phyloP scores from a whole-genome alignment of 306 rosid species.

The Trifolium dubium region DNA sequence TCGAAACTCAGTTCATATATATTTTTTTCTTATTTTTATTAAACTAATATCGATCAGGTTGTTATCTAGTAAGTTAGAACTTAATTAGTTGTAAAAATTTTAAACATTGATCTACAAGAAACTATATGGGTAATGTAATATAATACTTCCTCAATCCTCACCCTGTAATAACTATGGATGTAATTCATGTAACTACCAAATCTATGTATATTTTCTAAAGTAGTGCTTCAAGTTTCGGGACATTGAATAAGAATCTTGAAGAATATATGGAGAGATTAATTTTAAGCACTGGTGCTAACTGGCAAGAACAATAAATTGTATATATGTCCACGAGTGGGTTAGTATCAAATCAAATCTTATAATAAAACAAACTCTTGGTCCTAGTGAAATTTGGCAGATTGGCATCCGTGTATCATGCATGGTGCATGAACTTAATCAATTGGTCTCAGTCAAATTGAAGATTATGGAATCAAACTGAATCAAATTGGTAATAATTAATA shows the following conservation, averaged over 20 bases:
- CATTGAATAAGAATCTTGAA: constrained; percentile 51
- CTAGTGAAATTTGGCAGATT: constrained; percentile 32
- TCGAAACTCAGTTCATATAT: too few species aligned
- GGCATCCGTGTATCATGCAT: constrained; percentile 4
- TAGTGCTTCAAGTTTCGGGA: constrained; percentile 56
- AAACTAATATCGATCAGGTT: not conserved
- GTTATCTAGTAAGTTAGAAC: too few species aligned
- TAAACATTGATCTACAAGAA: too few species aligned
- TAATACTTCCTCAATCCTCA: not conserved
- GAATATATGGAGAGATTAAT: constrained; percentile 30
- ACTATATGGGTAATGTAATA: too few species aligned
- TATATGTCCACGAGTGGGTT: constrained; percentile 51
- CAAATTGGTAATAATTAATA: constrained; percentile 16
- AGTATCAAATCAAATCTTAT: constrained; percentile 50
- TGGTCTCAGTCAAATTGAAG: constrained; percentile 34
- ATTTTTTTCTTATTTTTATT: not conserved
- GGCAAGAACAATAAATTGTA: constrained; percentile 37
- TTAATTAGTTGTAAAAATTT: too few species aligned
- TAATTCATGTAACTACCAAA: constrained; percentile 43
- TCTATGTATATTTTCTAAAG: constrained; percentile 29
- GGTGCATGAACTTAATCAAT: constrained; percentile 42
- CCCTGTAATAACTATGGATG: constrained; percentile 9
- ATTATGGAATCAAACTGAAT: constrained; percentile 37
- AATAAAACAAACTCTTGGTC: constrained; percentile 33
- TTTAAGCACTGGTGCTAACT: constrained; percentile 31